Evolutionary conservation across 495 filamentous ascomycete species (phyloP).

Genomic region (Daldinia vernicosa): DNA sequence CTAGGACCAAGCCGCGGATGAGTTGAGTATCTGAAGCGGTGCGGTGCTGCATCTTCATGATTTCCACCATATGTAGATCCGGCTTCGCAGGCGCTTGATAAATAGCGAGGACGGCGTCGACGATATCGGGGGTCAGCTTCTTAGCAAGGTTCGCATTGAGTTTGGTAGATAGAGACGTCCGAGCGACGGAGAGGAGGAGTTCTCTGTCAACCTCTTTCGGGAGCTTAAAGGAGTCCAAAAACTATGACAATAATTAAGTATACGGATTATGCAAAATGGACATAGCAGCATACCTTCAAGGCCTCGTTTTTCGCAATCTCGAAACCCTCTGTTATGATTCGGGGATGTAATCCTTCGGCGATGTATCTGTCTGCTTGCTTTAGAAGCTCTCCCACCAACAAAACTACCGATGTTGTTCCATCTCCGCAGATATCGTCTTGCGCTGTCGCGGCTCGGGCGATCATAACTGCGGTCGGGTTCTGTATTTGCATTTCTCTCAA

Average conservation of each 20-base stretch:
- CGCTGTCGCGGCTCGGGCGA: constrained; percentile 94
- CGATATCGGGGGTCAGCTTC: constrained; percentile 90
- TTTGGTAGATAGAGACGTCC: constrained; percentile 95
- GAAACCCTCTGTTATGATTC: constrained; percentile 97
- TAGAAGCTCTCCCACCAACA: constrained; percentile 93
- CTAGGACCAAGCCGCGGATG: constrained; percentile 89
- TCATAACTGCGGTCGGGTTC: constrained; percentile 96
- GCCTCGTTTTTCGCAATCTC: constrained; percentile 95
- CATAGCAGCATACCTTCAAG: constrained; percentile 70
- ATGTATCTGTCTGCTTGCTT: constrained; percentile 98
- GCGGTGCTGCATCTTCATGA: constrained; percentile 99
- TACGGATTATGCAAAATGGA: neutral
- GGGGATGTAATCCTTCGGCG: constrained; percentile 90
- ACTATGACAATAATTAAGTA: constrained; percentile 62
- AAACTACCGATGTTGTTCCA: constrained; percentile 94
- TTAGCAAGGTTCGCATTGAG: constrained; percentile 87
- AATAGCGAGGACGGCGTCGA: constrained; percentile 94
- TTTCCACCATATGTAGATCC: constrained; percentile 98
- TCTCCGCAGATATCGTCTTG: constrained; percentile 99
- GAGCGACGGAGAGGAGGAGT: constrained; percentile 90
- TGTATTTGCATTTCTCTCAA: constrained; percentile 96
- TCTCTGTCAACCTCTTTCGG: constrained; percentile 87
- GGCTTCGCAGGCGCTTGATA: constrained; percentile 90
- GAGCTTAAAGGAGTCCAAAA: constrained; percentile 94
- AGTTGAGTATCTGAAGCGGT: constrained; percentile 95